Evolutionary conservation across 805 yeast genomes (phyloP).

Genomic region (Zygoascus tannicola): DNA sequence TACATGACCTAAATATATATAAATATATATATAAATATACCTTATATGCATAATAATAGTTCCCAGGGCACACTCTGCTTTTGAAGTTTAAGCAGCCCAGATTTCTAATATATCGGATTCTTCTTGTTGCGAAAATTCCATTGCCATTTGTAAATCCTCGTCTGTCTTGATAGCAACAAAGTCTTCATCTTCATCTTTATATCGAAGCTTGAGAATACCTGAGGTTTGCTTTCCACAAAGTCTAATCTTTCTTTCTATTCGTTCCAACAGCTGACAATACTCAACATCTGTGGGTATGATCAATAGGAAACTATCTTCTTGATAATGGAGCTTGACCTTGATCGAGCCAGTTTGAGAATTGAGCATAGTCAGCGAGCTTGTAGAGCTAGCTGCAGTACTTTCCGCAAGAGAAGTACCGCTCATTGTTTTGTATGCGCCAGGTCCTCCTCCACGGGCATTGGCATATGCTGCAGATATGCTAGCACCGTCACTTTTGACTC

Average conservation of each 20-base stretch:
- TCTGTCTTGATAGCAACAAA: conserved; percentile 73
- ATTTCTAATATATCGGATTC: conserved; percentile 6
- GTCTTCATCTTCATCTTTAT: conserved; percentile 94
- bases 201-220: conserved; percentile 49
- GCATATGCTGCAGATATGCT: background rate
- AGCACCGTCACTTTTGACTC: conserved; percentile 17
- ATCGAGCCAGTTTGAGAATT: conserved; percentile 24
- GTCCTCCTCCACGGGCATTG: background rate
- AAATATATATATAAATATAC: background rate
- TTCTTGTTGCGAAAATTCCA: conserved; percentile 35
- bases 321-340: conserved; percentile 28
- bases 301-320: conserved; percentile 45
- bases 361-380: conserved; percentile 6
- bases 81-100: conserved; percentile 15
- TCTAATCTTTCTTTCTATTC: conserved; percentile 48
- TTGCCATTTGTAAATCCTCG: conserved; percentile 83
- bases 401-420: background rate
- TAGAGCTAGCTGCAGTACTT: conserved; percentile 22
- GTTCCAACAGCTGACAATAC: conserved; percentile 44
- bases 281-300: conserved; percentile 47
- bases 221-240: conserved; percentile 42
- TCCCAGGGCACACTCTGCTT: too few relatives aligned
- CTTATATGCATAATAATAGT: background rate
- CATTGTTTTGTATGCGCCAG: background rate
- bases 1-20: conserved; percentile 49